Evolutionary conservation across 352 stramenopile genomes (phyloP).

Genomic region (Phytophthora parvispora): DNA sequence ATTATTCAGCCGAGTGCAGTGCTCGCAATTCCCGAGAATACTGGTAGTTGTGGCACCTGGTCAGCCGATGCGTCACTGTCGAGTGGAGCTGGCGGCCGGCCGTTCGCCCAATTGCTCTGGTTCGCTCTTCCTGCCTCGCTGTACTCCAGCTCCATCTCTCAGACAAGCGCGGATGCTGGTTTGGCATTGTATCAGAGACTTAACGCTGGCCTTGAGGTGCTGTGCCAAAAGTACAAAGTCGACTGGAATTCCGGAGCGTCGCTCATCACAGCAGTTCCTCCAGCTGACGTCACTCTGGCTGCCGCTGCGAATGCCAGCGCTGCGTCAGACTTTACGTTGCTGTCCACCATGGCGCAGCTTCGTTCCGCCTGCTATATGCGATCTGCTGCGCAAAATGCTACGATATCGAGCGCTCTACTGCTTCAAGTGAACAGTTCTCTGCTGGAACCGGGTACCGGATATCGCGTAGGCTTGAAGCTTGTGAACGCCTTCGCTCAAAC

Average conservation of each 20-base stretch:
- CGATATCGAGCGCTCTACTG: constrained; percentile 17
- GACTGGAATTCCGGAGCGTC: constrained; percentile 53
- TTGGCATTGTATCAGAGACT: constrained; percentile 38
- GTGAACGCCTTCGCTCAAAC: constrained; percentile 69
- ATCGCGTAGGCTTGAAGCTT: constrained; percentile 63
- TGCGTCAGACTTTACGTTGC: constrained; percentile 26
- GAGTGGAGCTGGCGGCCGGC: constrained; percentile 56
- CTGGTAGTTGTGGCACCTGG: constrained; percentile 71
- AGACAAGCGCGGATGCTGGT: constrained; percentile 12
- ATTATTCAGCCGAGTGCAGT: constrained; percentile 55
- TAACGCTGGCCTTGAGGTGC: constrained; percentile 33
- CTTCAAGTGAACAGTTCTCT: constrained; percentile 59
- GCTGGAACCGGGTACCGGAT: constrained; percentile 45
- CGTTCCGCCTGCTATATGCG: constrained; percentile 62
- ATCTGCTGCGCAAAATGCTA: constrained; percentile 40
- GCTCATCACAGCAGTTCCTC: constrained; percentile 28
- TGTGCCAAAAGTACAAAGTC: constrained; percentile 62
- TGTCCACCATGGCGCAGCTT: constrained; percentile 60
- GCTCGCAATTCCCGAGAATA: constrained; percentile 60
- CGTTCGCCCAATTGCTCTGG: constrained; percentile 54
- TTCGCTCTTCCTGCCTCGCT: constrained; percentile 46
- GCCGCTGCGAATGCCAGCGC: constrained; percentile 9
- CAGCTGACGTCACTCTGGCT: constrained; percentile 35
- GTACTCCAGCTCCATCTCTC: constrained; percentile 16
- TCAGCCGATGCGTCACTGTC: constrained; percentile 63